Evolutionary conservation across 83 land plant species (phyloP).

Genomic region (Picea mariana): DNA sequence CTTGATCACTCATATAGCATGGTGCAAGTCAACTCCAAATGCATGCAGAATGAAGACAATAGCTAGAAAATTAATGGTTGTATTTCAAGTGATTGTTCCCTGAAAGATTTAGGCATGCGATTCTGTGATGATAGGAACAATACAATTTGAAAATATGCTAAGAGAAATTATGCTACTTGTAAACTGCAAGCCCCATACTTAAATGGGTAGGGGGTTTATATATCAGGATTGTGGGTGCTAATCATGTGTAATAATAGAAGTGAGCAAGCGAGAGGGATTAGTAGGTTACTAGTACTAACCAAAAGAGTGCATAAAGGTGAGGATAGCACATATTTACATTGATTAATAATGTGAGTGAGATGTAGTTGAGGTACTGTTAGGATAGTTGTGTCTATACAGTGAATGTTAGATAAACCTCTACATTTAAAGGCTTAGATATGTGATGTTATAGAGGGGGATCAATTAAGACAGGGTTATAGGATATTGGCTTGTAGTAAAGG

Average conservation of each 20-base stretch:
- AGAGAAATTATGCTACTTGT: no score
- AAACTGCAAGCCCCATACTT: neutral
- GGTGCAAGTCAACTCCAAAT: no score
- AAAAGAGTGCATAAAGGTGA: neutral
- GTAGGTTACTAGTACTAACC: no score
- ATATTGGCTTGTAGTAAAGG: neutral
- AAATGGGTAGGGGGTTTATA: neutral
- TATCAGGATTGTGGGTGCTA: neutral
- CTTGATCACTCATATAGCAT: no score
- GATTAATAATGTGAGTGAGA: neutral
- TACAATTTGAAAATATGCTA: no score
- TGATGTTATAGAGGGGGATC: neutral
- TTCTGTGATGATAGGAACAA: no score
- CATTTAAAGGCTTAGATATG: neutral
- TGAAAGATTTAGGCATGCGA: no score
- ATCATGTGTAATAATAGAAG: neutral
- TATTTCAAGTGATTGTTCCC: no score
- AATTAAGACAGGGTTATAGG: neutral
- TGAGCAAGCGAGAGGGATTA: no score
- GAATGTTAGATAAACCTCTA: neutral
- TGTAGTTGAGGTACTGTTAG: neutral
- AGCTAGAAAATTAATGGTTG: no score
- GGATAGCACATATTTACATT: neutral
- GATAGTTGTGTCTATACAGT: neutral
- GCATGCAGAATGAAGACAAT: no score